Evolutionary conservation across 768 basidiomycete species (phyloP).

Genomic region (Suillus hirtellus): DNA sequence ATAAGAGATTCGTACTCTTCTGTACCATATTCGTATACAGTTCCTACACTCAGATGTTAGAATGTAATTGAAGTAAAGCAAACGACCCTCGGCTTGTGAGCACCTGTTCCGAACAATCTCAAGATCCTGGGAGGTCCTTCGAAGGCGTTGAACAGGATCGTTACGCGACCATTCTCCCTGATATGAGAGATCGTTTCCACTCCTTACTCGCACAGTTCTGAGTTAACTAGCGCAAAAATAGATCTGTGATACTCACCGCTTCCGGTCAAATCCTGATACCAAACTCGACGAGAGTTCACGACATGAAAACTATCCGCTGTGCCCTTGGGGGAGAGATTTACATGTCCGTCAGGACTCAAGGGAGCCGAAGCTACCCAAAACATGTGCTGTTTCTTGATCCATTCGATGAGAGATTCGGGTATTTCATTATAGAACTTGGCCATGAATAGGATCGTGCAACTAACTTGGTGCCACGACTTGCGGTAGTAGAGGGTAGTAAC

Average conservation of each 20-base stretch:
- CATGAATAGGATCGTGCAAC: slow-evolving; percentile 37
- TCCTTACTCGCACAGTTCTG: slow-evolving; percentile 33
- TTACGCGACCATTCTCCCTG: slow-evolving; percentile 63
- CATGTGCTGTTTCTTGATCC: slow-evolving; percentile 63
- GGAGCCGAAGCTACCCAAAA: slow-evolving; percentile 77
- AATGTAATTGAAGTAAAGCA: background rate
- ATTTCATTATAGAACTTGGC: slow-evolving; percentile 60
- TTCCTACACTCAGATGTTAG: slow-evolving; percentile 39
- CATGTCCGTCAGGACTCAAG: slow-evolving; percentile 51
- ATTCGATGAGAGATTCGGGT: slow-evolving; percentile 49
- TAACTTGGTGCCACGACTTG: background rate
- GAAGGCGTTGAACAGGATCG: slow-evolving; percentile 62
- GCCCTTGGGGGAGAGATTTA: slow-evolving; percentile 73
- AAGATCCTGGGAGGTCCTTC: slow-evolving; percentile 60
- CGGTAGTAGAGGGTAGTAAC: background rate
- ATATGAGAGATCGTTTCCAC: slow-evolving; percentile 64
- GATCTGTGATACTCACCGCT: slow-evolving; percentile 44
- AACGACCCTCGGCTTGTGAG: slow-evolving; percentile 11
- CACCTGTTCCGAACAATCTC: slow-evolving; percentile 60
- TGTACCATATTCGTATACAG: slow-evolving; percentile 62
- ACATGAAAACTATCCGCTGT: slow-evolving; percentile 62
- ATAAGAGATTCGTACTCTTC: slow-evolving; percentile 59
- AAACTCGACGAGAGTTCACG: slow-evolving; percentile 52
- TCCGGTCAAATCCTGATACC: slow-evolving; percentile 75
- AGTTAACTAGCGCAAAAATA: background rate